A percentile compares a stretch with the other conserved stretches of the same genome.
phyloP scores from a whole-genome alignment of 164 flowering plant species.

The Aristolochia californica region DNA sequence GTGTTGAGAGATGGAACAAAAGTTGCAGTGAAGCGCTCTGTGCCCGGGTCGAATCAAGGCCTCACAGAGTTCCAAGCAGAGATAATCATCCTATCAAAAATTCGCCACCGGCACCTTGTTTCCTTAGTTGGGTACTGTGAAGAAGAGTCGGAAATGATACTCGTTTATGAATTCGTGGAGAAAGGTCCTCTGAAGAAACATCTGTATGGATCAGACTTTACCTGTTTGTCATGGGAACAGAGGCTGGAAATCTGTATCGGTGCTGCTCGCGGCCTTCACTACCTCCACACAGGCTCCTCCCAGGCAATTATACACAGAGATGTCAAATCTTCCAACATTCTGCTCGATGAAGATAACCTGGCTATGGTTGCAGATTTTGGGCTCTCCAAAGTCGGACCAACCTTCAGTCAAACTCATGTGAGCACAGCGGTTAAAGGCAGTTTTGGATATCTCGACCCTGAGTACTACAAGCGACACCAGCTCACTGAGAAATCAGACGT shows the following conservation, averaged over 20 bases:
- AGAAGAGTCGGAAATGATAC: conserved; percentile 74
- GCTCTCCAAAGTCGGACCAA: conserved; percentile 17
- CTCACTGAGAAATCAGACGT: conserved; percentile 25
- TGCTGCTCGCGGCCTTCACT: conserved; percentile 24
- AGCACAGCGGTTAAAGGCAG: conserved; percentile 27
- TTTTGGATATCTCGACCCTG: conserved; percentile 27
- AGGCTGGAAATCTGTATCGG: conserved; percentile 22
- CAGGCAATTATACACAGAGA: conserved; percentile 25
- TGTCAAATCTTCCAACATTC: conserved; percentile 20
- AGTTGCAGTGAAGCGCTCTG: conserved; percentile 71
- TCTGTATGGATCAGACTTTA: conserved; percentile 41
- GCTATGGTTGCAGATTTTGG: conserved; percentile 28
- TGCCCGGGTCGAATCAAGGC: conserved; percentile 69
- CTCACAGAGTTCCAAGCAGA: conserved; percentile 77
- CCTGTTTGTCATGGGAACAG: conserved; percentile 48
- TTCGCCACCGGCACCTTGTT: conserved; percentile 28
- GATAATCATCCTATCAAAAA: conserved; percentile 53
- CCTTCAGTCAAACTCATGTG: conserved; percentile 17
- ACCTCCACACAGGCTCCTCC: conserved; percentile 23
- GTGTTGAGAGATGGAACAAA: conserved; percentile 45
- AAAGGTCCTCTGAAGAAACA: conserved; percentile 63
- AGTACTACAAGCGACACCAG: conserved; percentile 17
- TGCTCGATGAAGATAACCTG: conserved; percentile 16
- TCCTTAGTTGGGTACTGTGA: conserved; percentile 74
- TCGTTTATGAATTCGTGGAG: conserved; percentile 76